phyloP scores from a whole-genome alignment of 2,329 filamentous ascomycete species.

The Phaeosphaeriaceae sp. region DNA sequence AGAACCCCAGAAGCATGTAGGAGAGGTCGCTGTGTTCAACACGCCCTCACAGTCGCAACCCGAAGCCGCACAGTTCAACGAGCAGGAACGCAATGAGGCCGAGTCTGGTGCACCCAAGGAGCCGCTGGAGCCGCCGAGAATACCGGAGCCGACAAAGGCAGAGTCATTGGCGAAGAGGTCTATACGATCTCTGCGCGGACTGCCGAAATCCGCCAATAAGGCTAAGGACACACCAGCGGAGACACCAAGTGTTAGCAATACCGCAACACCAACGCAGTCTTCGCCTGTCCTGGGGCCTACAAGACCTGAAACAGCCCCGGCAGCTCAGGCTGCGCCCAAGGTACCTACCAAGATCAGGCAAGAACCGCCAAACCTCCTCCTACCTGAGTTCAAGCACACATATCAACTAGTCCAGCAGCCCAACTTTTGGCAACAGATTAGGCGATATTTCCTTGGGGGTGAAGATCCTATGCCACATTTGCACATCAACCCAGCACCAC shows the following conservation, averaged over 20 bases:
- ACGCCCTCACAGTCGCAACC: constrained; percentile 59
- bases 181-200: constrained; percentile 40
- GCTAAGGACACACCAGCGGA: constrained; percentile 24
- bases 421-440: constrained; percentile 54
- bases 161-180: constrained; percentile 35
- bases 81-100: constrained; percentile 42
- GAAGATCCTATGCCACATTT: constrained; percentile 71
- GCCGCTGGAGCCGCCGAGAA: constrained; percentile 22
- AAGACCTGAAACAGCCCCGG: constrained; percentile 32
- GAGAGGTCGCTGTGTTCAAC: constrained; percentile 58
- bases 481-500: constrained; percentile 70
- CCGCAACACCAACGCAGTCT: constrained; percentile 35
- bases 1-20: constrained; percentile 64
- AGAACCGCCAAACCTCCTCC: constrained; percentile 66
- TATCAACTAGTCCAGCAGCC: constrained; percentile 61
- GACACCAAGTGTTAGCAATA: constrained; percentile 48
- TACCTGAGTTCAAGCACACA: constrained; percentile 73
- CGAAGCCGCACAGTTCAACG: constrained; percentile 60
- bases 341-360: constrained; percentile 30
- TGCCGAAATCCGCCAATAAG: constrained; percentile 31
- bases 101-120: constrained; percentile 28
- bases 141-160: constrained; percentile 21
- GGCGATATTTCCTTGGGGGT: constrained; percentile 50
- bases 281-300: constrained; percentile 36
- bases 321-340: constrained; percentile 36